A percentile compares a stretch with the other conserved stretches of the same genome.
phyloP scores from a whole-genome alignment of 2,329 filamentous ascomycete genomes.

The Dactylellina cionopaga region DNA sequence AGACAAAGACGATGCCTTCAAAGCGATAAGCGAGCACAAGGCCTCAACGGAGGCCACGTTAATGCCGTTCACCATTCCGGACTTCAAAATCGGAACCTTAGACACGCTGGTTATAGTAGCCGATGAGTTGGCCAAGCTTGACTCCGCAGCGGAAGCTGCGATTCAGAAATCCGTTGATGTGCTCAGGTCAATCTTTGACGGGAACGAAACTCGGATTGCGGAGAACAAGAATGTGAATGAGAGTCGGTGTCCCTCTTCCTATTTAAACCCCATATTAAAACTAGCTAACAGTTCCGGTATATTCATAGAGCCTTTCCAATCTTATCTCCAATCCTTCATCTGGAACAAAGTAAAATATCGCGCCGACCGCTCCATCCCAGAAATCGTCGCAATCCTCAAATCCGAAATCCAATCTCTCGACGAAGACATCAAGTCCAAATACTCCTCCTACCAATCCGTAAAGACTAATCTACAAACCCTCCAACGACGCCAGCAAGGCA shows the following conservation, averaged over 20 bases:
- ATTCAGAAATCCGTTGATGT: constrained; percentile 90
- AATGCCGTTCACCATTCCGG: constrained; percentile 81
- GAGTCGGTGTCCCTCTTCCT: constrained; percentile 69
- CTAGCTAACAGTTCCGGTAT: background rate
- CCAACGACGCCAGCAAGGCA: constrained; percentile 84
- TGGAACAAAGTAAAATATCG: constrained; percentile 99
- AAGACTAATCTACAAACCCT: constrained; percentile 84
- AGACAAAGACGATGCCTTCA: constrained; percentile 82
- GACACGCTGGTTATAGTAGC: constrained; percentile 96
- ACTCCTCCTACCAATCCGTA: constrained; percentile 90
- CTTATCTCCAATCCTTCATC: constrained; percentile 85
- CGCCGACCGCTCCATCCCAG: constrained; percentile 85
- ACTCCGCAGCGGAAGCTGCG: constrained; percentile 79
- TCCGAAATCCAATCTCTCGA: constrained; percentile 91
- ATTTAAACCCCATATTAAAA: background rate
- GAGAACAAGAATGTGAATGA: constrained; percentile 95
- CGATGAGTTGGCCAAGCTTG: constrained; percentile 91
- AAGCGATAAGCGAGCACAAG: constrained; percentile 77
- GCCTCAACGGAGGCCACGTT: constrained; percentile 79
- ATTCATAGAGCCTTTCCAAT: constrained; percentile 84
- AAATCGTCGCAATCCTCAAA: constrained; percentile 82
- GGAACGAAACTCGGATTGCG: constrained; percentile 81
- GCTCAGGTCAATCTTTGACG: constrained; percentile 81
- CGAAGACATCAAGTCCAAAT: constrained; percentile 94
- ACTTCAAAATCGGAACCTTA: constrained; percentile 97